Percentiles rank a stretch among this genome's conserved stretches.
These are phyloP conservation scores for Aspergillus luchuensis DNA, from an alignment of 2,329 filamentous ascomycete genomes.

Conservation along the genomic window DNA sequence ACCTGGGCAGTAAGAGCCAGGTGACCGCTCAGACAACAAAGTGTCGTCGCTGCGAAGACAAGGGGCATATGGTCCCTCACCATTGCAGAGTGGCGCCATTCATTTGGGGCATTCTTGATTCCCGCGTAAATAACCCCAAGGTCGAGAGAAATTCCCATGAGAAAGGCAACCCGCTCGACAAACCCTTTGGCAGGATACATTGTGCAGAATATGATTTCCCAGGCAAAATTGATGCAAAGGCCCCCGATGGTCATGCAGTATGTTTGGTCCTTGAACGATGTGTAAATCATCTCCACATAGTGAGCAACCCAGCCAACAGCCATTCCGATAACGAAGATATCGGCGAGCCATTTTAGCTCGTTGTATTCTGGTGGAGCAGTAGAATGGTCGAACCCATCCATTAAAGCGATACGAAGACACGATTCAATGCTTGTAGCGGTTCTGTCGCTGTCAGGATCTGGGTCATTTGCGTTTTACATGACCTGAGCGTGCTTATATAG, in stretches of 20 bases:
- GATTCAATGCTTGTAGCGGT: not conserved
- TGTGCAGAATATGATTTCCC: conserved; percentile 21
- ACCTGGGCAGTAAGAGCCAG: conserved; percentile 13
- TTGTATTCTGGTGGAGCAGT: conserved; percentile 4
- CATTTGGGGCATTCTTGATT: conserved; percentile 13
- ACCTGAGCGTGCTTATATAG: not conserved
- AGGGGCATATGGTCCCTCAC: conserved; percentile 16
- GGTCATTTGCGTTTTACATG: not conserved
- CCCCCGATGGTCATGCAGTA: conserved; percentile 22
- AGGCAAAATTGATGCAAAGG: conserved; percentile 22
- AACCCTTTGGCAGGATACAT: conserved; percentile 19
- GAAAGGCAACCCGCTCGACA: conserved; percentile 10
- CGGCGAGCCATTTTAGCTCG: conserved; percentile 9
- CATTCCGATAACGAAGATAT: conserved; percentile 15
- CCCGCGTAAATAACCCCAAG: conserved; percentile 20
- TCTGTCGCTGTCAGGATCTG: not conserved
- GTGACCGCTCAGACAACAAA: conserved; percentile 10
- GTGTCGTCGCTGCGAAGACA: conserved; percentile 12
- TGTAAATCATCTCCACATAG: conserved; percentile 20
- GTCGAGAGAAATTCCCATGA: conserved; percentile 14
- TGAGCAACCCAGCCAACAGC: conserved; percentile 18
- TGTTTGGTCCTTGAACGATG: conserved; percentile 18
- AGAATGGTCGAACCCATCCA: conserved; percentile 9
- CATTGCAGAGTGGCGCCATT: conserved; percentile 22
- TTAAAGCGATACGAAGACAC: not conserved